These are phyloP conservation scores for Sarocladium brachiariae DNA, from an alignment of 2,329 filamentous ascomycete genomes.

Conservation along the genomic window DNA sequence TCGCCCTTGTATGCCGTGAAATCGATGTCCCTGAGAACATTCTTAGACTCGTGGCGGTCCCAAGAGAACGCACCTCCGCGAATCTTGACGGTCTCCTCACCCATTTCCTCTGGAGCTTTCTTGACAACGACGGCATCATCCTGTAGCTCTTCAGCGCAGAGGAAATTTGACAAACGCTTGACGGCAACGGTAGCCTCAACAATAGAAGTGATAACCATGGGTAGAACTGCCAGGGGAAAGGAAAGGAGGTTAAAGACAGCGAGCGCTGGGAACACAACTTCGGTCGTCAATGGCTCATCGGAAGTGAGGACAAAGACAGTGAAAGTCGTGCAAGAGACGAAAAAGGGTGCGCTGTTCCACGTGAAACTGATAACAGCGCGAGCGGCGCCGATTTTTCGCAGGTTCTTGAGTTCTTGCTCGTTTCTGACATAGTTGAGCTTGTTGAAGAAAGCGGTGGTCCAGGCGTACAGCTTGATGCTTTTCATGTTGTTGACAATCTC, in stretches of 20 bases:
- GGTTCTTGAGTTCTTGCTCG: conserved; percentile 88
- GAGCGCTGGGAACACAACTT: conserved; percentile 88
- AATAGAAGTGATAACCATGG: conserved; percentile 96
- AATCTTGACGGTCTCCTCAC: conserved; percentile 81
- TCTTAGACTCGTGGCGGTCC: conserved; percentile 72
- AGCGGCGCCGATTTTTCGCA: conserved; percentile 91
- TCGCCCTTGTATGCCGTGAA: conserved; percentile 89
- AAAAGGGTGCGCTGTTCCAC: conserved; percentile 94
- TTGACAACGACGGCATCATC: conserved; percentile 68
- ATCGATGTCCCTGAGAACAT: conserved; percentile 73
- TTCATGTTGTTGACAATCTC: conserved; percentile 99
- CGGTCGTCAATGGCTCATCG: conserved; percentile 75
- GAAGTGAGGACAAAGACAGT: conserved; percentile 85
- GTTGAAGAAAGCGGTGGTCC: conserved; percentile 95
- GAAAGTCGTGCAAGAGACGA: conserved; percentile 96
- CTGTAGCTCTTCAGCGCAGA: conserved; percentile 86
- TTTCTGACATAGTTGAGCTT: conserved; percentile 95
- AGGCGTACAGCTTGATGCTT: conserved; percentile 97
- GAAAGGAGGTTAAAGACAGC: conserved; percentile 94
- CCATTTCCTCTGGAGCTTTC: conserved; percentile 63
- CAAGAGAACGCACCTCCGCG: conserved; percentile 87
- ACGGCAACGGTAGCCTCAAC: conserved; percentile 95
- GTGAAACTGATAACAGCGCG: conserved; percentile 96
- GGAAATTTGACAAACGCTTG: conserved; percentile 74
- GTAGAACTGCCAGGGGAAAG: conserved; percentile 87